Evolutionary conservation across 1,284 basidiomycete species (phyloP), one percentile per base, ranked within the genome.

Genomic region (Leccinum variabile): DNA sequence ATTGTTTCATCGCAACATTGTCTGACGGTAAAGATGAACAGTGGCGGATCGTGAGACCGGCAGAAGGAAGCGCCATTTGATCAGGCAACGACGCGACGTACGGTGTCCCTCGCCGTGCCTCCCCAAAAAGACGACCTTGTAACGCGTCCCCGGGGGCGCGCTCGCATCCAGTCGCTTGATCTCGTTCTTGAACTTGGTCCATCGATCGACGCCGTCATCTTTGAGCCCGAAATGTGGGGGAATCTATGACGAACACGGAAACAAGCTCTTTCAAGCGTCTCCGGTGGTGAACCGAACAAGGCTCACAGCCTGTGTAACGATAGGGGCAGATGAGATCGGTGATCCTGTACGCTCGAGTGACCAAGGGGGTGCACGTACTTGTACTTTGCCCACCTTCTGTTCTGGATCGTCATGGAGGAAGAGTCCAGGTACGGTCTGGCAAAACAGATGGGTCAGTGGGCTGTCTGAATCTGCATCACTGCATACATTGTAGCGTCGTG

Each of bases 101-200:
- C 88, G 67, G 60, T 78, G 84, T 65, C 91, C 91, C 76, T 92
- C 77, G 0, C 91, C 91, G 66, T 93, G 91, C 61, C 91, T 78
- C 1, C 84, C 84, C 11, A 91, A 72, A 63, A 86, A 85, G 60
- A 92, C 73, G 13, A 91, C 79, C 70, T 91, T 92, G 75, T 86
- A 85, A 8, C 73, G 74, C 13, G 77, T 79, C 1, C 75, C 72
- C 0, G 68, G 55, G 1, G 77, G 73, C 1, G 81, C 78, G 0
- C 71, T 68, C 5, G 68, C 64, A 64, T 88, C 86, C 54, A 91
- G 69, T 5, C 70, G 66, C 2, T 72, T 62, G 16, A 92, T 75
- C 7, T 76, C 68, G 1, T 60, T 58, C 54, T 75, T 74, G 63
- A 91, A 82, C 0, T 69, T 79, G 0, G 58, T 58, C 90, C 90